A percentile compares a stretch with the other conserved stretches of the same genome.
These are phyloP conservation scores for Mucor piriformis DNA, from an alignment of 371 early-diverging fungal species.

Conservation along the genomic window DNA sequence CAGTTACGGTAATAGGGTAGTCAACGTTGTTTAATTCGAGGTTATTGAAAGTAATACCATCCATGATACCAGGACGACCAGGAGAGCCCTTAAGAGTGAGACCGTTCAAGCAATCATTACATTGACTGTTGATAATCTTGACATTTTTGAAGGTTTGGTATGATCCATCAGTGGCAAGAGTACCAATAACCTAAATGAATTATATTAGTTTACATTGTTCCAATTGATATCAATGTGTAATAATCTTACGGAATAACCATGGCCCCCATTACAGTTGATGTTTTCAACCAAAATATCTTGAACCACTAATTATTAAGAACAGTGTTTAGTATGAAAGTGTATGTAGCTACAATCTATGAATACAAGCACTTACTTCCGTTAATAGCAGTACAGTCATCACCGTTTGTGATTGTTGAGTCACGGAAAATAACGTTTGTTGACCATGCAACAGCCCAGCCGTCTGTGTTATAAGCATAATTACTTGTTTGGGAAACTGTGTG, in stretches of 20 bases:
- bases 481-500: conserved; percentile 30
- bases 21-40: conserved; percentile 29
- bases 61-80: conserved; percentile 34
- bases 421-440: conserved; percentile 31
- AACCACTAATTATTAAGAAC: too few relatives aligned
- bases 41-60: conserved; percentile 28
- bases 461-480: conserved; percentile 35
- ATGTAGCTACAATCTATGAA: too few relatives aligned
- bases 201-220: too few relatives aligned
- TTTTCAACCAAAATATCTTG: conserved; percentile 28
- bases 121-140: conserved; percentile 22
- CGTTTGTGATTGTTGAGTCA: conserved; percentile 24
- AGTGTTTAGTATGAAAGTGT: too few relatives aligned
- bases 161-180: conserved; percentile 35
- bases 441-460: conserved; percentile 36
- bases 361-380: conserved; percentile 25
- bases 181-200: conserved; percentile 38
- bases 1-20: conserved; percentile 36
- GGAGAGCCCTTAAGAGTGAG: conserved; percentile 42
- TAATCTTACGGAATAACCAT: conserved; percentile 26
- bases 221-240: too few relatives aligned
- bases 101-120: conserved; percentile 41
- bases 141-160: conserved; percentile 28
- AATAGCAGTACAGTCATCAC: conserved; percentile 42
- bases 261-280: conserved; percentile 31